A percentile compares a stretch with the other conserved stretches of the same genome.
These are phyloP conservation scores for Boletellus emodensis DNA, from an alignment of 768 basidiomycete species.

Conservation along the genomic window DNA sequence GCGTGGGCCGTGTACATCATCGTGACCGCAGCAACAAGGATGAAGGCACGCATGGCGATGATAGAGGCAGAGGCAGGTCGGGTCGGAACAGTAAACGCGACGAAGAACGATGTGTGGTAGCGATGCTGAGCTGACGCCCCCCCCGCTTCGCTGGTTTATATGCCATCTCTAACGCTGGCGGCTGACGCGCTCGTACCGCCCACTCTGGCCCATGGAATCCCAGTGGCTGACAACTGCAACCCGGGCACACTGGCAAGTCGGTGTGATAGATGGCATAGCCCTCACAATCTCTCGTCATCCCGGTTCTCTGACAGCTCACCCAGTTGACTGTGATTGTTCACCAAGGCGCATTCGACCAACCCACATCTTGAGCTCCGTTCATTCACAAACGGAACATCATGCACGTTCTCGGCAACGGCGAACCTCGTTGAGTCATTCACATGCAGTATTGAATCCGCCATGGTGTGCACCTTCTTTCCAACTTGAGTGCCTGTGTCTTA, in stretches of 20 bases:
- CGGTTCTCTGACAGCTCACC: neutral
- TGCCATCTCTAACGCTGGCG: slow-evolving; percentile 8
- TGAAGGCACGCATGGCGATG: slow-evolving; percentile 26
- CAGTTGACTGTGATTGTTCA: neutral
- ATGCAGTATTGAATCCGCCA: neutral
- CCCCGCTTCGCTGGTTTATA: slow-evolving; percentile 13
- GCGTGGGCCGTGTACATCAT: slow-evolving; percentile 17
- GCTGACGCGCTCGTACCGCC: slow-evolving; percentile 16
- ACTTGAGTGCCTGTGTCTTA: neutral
- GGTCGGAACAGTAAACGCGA: slow-evolving; percentile 5
- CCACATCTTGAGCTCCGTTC: neutral
- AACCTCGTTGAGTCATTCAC: neutral
- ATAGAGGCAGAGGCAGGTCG: slow-evolving; percentile 7
- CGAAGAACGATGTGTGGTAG: neutral
- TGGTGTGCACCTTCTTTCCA: neutral
- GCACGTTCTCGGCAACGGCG: neutral
- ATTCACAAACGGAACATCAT: neutral
- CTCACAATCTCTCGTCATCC: neutral
- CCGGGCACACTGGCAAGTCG: neutral
- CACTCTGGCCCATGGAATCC: neutral
- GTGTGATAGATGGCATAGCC: neutral
- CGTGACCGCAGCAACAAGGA: slow-evolving; percentile 25
- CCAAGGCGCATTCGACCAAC: neutral
- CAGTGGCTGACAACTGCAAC: slow-evolving; percentile 17
- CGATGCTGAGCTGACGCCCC: neutral